A percentile compares a stretch with the other conserved stretches of the same genome.
Evolutionary conservation across 2,329 filamentous ascomycete species (phyloP).

Genomic region (Trichophyton equinum): DNA sequence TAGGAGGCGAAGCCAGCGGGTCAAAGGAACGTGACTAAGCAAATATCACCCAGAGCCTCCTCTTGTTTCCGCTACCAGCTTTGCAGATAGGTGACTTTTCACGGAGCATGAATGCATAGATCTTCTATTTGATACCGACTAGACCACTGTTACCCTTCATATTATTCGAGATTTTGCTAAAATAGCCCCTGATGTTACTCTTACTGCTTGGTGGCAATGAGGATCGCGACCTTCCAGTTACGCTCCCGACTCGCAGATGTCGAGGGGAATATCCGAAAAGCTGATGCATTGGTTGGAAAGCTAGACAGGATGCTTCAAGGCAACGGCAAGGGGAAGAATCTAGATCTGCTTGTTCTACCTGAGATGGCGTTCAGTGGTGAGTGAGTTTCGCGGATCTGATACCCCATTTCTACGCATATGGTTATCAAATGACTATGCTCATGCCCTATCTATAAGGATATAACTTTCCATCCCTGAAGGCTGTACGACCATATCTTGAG

Average conservation of each 20-base stretch:
- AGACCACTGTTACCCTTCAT: no score
- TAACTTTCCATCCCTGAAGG: constrained; percentile 47
- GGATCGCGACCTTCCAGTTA: constrained; percentile 38
- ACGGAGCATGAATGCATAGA: background rate
- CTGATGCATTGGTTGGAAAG: constrained; percentile 31
- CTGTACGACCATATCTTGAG: constrained; percentile 48
- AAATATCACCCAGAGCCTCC: no score
- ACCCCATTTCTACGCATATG: background rate
- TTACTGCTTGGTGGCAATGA: constrained; percentile 22
- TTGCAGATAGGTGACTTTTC: background rate
- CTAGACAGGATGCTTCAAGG: constrained; percentile 19
- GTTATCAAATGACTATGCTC: background rate
- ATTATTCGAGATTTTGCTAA: no score
- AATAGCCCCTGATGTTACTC: no score
- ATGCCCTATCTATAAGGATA: constrained; percentile 38
- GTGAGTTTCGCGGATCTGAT: constrained; percentile 10
- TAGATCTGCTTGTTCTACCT: constrained; percentile 49
- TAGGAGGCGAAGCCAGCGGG: no score
- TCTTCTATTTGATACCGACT: no score
- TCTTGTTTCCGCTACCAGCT: no score
- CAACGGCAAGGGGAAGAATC: constrained; percentile 8
- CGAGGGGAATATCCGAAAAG: constrained; percentile 33
- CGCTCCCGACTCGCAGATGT: constrained; percentile 33
- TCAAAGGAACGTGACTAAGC: no score
- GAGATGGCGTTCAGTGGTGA: constrained; percentile 51